Conservation (phyloP, 2,329 filamentous ascomycete genomes). For the Aspergillus ochraceoroseus region DNA sequence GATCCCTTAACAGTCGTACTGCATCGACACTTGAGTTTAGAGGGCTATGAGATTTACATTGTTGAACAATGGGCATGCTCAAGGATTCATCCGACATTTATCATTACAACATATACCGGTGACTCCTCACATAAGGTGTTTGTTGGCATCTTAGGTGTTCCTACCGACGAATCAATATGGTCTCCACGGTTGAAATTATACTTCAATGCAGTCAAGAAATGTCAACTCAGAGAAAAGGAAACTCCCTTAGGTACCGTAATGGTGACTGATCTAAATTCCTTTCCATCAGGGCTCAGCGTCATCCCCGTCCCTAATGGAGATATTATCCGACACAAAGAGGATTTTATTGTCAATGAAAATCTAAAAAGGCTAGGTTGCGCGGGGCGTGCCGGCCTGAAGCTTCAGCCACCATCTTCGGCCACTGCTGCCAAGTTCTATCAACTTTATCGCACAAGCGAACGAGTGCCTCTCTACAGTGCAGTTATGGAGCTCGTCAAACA, state of each 20-base stretch:
- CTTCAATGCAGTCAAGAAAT: conserved; percentile 78
- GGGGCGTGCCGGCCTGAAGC: conserved; percentile 76
- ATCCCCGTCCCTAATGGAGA: conserved; percentile 86
- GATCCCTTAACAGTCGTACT: conserved; percentile 71
- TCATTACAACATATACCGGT: conserved; percentile 90
- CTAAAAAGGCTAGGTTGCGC: conserved; percentile 89
- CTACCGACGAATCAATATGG: conserved; percentile 73
- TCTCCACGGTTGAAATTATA: conserved; percentile 73
- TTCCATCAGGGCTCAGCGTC: conserved; percentile 88
- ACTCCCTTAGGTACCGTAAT: conserved; percentile 79
- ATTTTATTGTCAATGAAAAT: conserved; percentile 92
- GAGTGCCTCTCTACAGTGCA: conserved; percentile 68
- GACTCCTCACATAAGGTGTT: conserved; percentile 72
- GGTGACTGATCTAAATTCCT: conserved; percentile 88
- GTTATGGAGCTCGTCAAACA: conserved; percentile 86
- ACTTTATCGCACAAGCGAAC: conserved; percentile 80
- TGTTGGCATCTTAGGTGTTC: conserved; percentile 75
- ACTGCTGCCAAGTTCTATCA: conserved; percentile 89
- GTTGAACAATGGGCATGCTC: conserved; percentile 99
- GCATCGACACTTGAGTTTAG: conserved; percentile 63
- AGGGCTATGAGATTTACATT: conserved; percentile 86
- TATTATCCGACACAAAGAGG: conserved; percentile 68
- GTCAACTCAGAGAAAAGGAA: conserved; percentile 76
- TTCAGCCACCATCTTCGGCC: conserved; percentile 70
- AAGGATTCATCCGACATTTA: conserved; percentile 78